These are phyloP conservation scores for Arachis stenosperma DNA, from an alignment of 306 rosid genomes.

Conservation along the genomic window DNA sequence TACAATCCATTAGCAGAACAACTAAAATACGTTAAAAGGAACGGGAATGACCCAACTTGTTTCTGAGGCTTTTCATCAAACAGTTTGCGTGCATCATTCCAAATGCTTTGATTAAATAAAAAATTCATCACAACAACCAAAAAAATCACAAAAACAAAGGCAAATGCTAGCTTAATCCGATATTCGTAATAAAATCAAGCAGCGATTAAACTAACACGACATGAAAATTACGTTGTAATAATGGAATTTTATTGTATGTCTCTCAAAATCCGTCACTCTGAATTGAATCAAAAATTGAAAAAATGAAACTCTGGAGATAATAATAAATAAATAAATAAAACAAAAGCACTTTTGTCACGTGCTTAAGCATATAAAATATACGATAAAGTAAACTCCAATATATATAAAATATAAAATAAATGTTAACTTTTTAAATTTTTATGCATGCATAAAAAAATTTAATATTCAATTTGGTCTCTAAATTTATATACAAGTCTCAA, in stretches of 20 bases:
- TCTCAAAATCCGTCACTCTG: neutral
- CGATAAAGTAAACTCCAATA: no score
- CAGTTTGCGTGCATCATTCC: neutral
- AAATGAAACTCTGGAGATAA: neutral
- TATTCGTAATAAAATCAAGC: no score
- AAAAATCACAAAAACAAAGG: neutral
- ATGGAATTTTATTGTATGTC: neutral
- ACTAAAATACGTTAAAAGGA: neutral
- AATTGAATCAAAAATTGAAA: neutral
- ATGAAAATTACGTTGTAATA: neutral
- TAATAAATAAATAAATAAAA: neutral
- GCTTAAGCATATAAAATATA: neutral
- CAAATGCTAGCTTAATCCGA: neutral
- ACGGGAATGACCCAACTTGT: neutral
- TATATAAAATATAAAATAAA: no score
- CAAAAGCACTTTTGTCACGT: neutral
- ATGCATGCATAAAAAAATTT: no score
- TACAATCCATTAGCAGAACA: neutral
- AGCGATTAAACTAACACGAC: neutral
- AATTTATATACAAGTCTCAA: no score
- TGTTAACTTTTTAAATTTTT: no score
- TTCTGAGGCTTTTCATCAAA: constrained; percentile 2
- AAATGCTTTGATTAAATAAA: neutral
- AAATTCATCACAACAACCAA: neutral
- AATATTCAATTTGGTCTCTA: no score